Evolutionary conservation across 192 early-diverging fungal species (phyloP), one percentile per base, ranked within the genome.

Genomic region (Coemansia sp.): DNA sequence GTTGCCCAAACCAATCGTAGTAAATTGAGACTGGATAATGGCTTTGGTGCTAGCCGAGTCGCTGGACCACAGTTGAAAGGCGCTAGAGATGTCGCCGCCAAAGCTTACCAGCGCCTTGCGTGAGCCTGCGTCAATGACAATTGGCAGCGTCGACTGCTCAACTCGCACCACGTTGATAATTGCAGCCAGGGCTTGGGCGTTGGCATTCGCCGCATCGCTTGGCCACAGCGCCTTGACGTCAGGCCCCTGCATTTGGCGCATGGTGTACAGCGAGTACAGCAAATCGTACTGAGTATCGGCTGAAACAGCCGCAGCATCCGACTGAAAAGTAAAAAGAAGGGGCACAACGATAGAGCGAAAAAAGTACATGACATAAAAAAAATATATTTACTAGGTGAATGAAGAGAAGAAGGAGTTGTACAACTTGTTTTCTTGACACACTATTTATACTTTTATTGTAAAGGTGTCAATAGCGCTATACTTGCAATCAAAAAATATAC

Each of bases 211-310:
- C 1, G 7, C 36, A 2, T 39, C 43, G 22, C 22, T 47, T 0
- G 37, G 8, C 66, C 56, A 68, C 6, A 60, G 47, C 1, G 66
- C 32, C 20, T 60, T 43, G 19, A 39, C 46, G 4, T 38, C 38
- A 10, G 58, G 11, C 19, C 57, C 58, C 22, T 68, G 56, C 19
- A 43, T 2, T 12, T 39, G 36, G 14, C 66, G 66, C 45, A 60
- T 40, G 2, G 25, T 25, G 58, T 31, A 45, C 0, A 68, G 57
- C 22, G 43, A 25, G 15, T 49, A 59, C 11, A 60, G 0, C 2
- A 68, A 49, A 10, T 68, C 66, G 36, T 68, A 68, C 42, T 68
- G 59, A 11, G 42, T n/a, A 27, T 68, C 66, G 36, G 66, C 14
- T 3, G 56, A 58, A 14, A 58, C 3, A 12, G 6, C 35, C 1